phyloP scores from a whole-genome alignment of 106 monocot species.

The Hemerocallis citrina region DNA sequence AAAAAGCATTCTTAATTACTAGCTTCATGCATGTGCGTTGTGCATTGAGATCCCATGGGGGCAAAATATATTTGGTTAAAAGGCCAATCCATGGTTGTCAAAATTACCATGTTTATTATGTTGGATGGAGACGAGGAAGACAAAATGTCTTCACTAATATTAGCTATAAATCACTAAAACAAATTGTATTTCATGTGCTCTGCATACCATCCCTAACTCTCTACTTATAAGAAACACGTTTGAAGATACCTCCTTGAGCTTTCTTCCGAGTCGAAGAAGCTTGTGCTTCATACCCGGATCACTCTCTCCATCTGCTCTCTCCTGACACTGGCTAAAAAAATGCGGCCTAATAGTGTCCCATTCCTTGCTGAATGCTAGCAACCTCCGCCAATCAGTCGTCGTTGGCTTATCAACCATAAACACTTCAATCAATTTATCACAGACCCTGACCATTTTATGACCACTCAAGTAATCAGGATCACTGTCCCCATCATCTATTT shows the following conservation, averaged over 20 bases:
- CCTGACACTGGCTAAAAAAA: slow-evolving; percentile 73
- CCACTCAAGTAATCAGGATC: slow-evolving; percentile 20
- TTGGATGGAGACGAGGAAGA: no score
- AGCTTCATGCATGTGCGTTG: background rate
- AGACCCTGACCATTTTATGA: slow-evolving; percentile 64
- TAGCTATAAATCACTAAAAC: no score
- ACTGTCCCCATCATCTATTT: slow-evolving; percentile 1
- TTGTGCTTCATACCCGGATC: slow-evolving; percentile 88
- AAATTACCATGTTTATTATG: no score
- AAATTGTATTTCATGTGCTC: no score
- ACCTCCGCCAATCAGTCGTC: slow-evolving; percentile 88
- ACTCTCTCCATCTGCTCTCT: slow-evolving; percentile 62
- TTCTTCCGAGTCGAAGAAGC: slow-evolving; percentile 73
- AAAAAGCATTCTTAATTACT: background rate
- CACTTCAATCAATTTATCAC: slow-evolving; percentile 87
- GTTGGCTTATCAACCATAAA: slow-evolving; percentile 97
- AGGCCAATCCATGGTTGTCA: no score
- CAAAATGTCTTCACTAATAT: no score
- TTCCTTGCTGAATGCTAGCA: slow-evolving; percentile 90
- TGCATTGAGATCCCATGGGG: no score
- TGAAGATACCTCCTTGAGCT: slow-evolving; percentile 74
- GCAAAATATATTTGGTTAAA: no score
- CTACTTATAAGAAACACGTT: no score
- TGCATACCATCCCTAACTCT: no score
- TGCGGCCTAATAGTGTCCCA: slow-evolving; percentile 72